Percentiles rank a stretch among this genome's conserved stretches.
Evolutionary conservation across 495 filamentous ascomycete genomes (phyloP).

Genomic region (Hyphodiscus hymeniophilus): DNA sequence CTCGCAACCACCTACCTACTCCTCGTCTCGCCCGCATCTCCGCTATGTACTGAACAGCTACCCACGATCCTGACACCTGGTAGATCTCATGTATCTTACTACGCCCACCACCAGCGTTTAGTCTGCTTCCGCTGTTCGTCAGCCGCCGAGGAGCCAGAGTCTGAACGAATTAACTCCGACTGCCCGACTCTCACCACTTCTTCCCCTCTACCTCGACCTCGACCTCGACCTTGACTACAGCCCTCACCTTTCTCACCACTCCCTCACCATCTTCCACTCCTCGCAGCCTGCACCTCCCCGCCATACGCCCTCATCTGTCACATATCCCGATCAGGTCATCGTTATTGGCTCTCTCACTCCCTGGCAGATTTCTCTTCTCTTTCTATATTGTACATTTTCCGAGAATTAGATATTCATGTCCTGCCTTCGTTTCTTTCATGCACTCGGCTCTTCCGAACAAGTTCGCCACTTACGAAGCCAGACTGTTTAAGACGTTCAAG

Average conservation of each 20-base stretch:
- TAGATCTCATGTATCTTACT: neutral
- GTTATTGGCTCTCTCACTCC: slow-evolving; percentile 1
- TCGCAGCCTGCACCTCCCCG: neutral
- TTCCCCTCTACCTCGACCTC: neutral
- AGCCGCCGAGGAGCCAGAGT: neutral
- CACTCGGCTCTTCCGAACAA: slow-evolving; percentile 16
- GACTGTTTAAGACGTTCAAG: slow-evolving; percentile 4
- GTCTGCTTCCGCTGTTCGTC: neutral
- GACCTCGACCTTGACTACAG: neutral
- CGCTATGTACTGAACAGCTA: no score
- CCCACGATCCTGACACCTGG: no score
- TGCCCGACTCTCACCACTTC: neutral
- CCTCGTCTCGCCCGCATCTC: neutral
- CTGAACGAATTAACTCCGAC: neutral
- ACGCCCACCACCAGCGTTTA: neutral
- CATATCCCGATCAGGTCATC: neutral
- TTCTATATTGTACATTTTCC: slow-evolving; percentile 17
- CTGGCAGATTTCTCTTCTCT: slow-evolving; percentile 8
- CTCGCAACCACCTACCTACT: neutral
- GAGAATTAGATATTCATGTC: slow-evolving; percentile 17
- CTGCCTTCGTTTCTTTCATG: slow-evolving; percentile 9
- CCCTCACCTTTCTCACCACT: neutral
- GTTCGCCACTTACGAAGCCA: slow-evolving; percentile 14
- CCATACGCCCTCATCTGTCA: neutral
- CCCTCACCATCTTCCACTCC: neutral